Conservation (phyloP, 352 stramenopile species). For the Phytophthora crassamura region DNA sequence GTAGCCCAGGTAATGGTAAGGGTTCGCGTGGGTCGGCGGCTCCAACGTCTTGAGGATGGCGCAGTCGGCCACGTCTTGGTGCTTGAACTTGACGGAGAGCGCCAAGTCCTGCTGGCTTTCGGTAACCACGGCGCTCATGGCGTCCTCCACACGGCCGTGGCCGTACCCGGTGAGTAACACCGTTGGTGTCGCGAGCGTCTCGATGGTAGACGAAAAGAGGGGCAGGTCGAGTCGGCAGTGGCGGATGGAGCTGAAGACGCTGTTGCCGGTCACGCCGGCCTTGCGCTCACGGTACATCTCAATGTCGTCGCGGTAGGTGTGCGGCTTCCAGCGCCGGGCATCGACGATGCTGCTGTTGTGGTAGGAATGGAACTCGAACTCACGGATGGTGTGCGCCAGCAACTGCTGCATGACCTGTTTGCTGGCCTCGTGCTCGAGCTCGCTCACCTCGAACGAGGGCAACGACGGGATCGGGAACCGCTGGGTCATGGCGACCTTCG, state of each 20-base stretch:
- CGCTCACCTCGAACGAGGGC: constrained; percentile 41
- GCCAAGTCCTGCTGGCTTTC: constrained; percentile 64
- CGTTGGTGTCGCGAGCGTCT: constrained; percentile 37
- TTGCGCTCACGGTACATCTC: constrained; percentile 53
- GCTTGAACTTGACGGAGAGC: constrained; percentile 60
- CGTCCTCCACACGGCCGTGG: constrained; percentile 58
- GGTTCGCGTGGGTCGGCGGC: constrained; percentile 44
- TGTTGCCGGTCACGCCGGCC: constrained; percentile 31
- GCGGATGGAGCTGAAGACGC: constrained; percentile 31
- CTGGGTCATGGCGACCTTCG: constrained; percentile 31
- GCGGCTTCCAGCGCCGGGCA: constrained; percentile 47
- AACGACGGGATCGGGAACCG: constrained; percentile 55
- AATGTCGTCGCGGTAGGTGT: constrained; percentile 49
- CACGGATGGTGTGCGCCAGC: constrained; percentile 48
- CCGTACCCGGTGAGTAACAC: constrained; percentile 60
- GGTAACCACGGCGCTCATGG: constrained; percentile 60
- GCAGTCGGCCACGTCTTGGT: constrained; percentile 70
- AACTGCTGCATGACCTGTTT: constrained; percentile 46
- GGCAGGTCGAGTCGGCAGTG: constrained; percentile 42
- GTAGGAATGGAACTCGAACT: constrained; percentile 55
- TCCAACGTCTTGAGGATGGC: constrained; percentile 67
- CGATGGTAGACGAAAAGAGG: constrained; percentile 34
- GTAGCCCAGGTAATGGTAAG: constrained; percentile 71
- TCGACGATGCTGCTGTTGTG: constrained; percentile 46
- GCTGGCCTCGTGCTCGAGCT: constrained; percentile 40